Evolutionary conservation across 768 basidiomycete species (phyloP).

Genomic region (Rhodotorula babjevae): DNA sequence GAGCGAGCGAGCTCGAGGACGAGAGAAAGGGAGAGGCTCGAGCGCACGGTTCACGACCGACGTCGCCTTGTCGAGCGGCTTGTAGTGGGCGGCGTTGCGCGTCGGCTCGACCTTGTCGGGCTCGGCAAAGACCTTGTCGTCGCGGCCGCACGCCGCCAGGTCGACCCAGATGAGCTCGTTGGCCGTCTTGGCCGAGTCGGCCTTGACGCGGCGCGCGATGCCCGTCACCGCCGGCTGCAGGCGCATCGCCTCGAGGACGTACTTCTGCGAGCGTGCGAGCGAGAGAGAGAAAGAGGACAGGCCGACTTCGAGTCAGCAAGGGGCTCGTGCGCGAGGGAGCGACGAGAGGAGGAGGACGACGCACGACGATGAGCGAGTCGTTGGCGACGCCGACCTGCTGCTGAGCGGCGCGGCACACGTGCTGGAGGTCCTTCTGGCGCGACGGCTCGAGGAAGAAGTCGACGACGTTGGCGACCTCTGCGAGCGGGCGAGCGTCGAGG

Average conservation of each 20-base stretch:
- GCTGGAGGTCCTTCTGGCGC: neutral
- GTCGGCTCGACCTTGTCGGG: conserved; percentile 2
- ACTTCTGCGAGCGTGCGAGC: neutral
- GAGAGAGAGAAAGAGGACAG: no score
- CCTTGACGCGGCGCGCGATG: conserved; percentile 16
- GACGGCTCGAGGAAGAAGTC: conserved; percentile 21
- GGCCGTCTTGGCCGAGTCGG: neutral
- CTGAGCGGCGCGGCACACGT: neutral
- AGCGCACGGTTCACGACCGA: conserved; percentile 9
- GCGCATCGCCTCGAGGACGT: conserved; percentile 21
- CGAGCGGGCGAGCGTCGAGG: neutral
- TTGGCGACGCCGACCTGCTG: neutral
- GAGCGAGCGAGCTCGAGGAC: neutral
- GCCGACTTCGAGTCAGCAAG: no score
- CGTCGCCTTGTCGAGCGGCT: neutral
- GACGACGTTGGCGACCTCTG: conserved; percentile 1
- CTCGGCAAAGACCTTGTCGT: neutral
- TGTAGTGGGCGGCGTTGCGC: conserved; percentile 3
- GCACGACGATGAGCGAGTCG: conserved; percentile 12
- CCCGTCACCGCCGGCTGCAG: conserved; percentile 21
- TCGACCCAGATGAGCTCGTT: conserved; percentile 13
- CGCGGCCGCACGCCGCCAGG: conserved; percentile 1
- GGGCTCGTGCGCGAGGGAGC: neutral
- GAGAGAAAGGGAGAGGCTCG: neutral
- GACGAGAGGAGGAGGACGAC: neutral